Conservation (phyloP, 495 filamentous ascomycete genomes). For the Annulohypoxylon stygium region DNA sequence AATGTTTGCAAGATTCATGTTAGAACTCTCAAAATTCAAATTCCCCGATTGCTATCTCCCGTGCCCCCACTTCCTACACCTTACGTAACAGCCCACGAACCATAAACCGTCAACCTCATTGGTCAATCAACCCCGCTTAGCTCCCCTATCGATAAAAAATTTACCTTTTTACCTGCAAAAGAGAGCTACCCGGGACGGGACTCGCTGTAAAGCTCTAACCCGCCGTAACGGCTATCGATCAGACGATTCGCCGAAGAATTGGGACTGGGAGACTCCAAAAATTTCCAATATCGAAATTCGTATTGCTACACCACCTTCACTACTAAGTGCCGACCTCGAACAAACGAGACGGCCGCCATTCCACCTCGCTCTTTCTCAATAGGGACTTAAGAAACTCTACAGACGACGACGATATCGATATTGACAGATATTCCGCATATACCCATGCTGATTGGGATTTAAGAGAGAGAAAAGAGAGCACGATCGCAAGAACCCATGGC, state of each 20-base stretch:
- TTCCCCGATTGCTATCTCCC: not conserved
- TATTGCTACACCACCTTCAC: not conserved
- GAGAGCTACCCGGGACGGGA: not conserved
- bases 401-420: not conserved
- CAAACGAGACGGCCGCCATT: constrained; percentile 5
- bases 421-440: not conserved
- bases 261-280: constrained; percentile 20
- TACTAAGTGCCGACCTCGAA: constrained; percentile 1
- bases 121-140: constrained; percentile 15
- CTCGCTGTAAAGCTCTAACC: constrained; percentile 6
- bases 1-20: not conserved
- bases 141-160: not conserved
- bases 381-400: not conserved
- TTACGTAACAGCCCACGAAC: not conserved
- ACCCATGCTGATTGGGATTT: not conserved
- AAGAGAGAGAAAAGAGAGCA: not conserved
- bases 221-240: constrained; percentile 16
- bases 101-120: not conserved
- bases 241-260: constrained; percentile 26
- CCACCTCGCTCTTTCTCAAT: not conserved
- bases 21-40: not conserved
- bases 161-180: not conserved
- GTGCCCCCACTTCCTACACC: not conserved
- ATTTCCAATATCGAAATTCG: constrained; percentile 13
- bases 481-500: constrained; percentile 22